A percentile compares a stretch with the other conserved stretches of the same genome.
Conservation (phyloP, 331 rosid genomes). For the Stylosanthes scabra region DNA sequence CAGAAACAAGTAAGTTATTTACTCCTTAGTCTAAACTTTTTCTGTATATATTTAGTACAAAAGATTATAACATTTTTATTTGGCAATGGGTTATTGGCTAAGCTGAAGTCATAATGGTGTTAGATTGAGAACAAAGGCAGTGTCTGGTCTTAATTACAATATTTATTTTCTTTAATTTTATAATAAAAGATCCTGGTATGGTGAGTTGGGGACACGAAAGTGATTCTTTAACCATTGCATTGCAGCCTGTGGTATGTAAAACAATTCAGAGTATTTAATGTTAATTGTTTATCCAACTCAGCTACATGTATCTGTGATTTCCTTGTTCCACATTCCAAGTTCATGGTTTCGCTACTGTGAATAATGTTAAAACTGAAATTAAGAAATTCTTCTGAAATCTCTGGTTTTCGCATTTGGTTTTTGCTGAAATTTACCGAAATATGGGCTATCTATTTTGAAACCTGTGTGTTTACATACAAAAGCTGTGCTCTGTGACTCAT, state of each 20-base stretch:
- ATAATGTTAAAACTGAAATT: no score
- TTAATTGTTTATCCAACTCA: no score
- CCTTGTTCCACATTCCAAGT: no score
- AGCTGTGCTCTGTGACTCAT: constrained; percentile 1
- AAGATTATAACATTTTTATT: constrained; percentile 7
- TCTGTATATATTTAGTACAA: not conserved
- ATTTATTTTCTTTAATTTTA: constrained; percentile 9
- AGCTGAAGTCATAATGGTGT: not conserved
- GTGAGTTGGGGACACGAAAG: constrained; percentile 9
- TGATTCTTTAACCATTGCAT: not conserved
- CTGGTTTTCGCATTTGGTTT: no score
- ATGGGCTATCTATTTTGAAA: no score
- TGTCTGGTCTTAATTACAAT: constrained; percentile 21
- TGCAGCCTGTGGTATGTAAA: not conserved
- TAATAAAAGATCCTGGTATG: constrained; percentile 2
- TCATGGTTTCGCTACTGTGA: no score
- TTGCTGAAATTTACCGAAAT: no score
- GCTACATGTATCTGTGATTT: no score
- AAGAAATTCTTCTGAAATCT: no score
- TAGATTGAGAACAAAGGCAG: not conserved
- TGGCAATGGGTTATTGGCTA: constrained; percentile 10
- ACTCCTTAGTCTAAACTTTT: constrained; percentile 21
- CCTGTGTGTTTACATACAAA: no score
- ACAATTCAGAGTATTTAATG: no score
- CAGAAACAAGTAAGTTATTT: constrained; percentile 59